Evolutionary conservation across 2,329 filamentous ascomycete species (phyloP).

Genomic region (Sporothrix sp.): DNA sequence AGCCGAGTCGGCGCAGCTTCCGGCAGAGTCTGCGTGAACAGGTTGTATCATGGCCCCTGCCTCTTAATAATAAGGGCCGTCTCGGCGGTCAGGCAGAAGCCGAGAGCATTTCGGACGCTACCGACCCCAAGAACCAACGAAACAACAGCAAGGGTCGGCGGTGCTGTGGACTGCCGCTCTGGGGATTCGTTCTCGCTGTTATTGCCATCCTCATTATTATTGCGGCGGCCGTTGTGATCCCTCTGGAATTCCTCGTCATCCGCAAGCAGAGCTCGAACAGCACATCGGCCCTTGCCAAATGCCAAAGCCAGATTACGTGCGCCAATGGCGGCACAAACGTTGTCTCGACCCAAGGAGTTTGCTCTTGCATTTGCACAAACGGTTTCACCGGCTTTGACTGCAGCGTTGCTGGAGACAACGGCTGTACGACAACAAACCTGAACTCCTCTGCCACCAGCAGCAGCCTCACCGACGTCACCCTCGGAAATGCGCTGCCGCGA

Average conservation of each 20-base stretch:
- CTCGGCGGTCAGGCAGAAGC: slow-evolving; percentile 12
- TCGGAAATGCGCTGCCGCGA: slow-evolving; percentile 69
- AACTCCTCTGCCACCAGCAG: slow-evolving; percentile 23
- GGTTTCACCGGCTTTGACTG: slow-evolving; percentile 63
- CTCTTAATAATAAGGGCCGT: slow-evolving; percentile 22
- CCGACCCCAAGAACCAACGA: slow-evolving; percentile 22
- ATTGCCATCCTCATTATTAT: slow-evolving; percentile 62
- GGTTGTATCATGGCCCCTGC: slow-evolving; percentile 43
- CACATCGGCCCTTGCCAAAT: slow-evolving; percentile 37
- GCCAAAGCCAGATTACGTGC: slow-evolving; percentile 55
- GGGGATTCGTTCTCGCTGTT: slow-evolving; percentile 59
- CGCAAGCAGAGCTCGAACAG: slow-evolving; percentile 32
- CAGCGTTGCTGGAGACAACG: slow-evolving; percentile 35
- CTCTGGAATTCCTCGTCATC: slow-evolving; percentile 55
- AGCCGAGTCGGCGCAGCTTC: slow-evolving; percentile 32
- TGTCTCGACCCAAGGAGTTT: slow-evolving; percentile 50
- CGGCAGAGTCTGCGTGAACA: slow-evolving; percentile 39
- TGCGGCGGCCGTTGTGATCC: slow-evolving; percentile 73
- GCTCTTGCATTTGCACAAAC: slow-evolving; percentile 81
- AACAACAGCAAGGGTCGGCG: slow-evolving; percentile 37
- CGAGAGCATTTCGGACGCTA: slow-evolving; percentile 11
- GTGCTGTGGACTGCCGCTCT: slow-evolving; percentile 77
- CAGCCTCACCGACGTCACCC: slow-evolving; percentile 56
- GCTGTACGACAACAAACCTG: slow-evolving; percentile 45
- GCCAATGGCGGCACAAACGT: slow-evolving; percentile 74